phyloP scores from a whole-genome alignment of 441 rosid genomes.

The Mallotus japonicus region DNA sequence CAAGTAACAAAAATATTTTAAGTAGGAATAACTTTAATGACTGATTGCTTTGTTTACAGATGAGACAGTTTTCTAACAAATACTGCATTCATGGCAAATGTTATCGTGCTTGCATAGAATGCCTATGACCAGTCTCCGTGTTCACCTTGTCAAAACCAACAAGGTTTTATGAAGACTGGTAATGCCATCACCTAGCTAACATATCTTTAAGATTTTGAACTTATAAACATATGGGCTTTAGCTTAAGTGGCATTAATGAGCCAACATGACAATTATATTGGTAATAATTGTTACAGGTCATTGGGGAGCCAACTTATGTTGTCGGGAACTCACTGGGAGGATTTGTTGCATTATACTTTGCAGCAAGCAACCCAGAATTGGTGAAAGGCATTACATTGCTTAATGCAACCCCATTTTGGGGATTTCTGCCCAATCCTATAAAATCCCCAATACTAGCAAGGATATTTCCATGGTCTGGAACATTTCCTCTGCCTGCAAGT shows the following conservation, averaged over 20 bases:
- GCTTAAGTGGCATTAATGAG: background rate
- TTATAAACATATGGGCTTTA: background rate
- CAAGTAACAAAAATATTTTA: no score
- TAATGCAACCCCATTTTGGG: slow-evolving; percentile 97
- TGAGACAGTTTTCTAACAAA: no score
- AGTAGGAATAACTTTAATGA: no score
- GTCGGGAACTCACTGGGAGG: slow-evolving; percentile 97
- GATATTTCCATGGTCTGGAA: slow-evolving; percentile 83
- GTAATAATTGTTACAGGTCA: slow-evolving; percentile 47
- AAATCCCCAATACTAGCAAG: slow-evolving; percentile 70
- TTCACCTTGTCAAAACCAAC: background rate
- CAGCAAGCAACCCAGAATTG: slow-evolving; percentile 72
- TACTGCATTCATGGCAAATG: no score
- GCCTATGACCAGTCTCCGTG: background rate
- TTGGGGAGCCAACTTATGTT: slow-evolving; percentile 83
- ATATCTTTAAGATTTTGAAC: background rate
- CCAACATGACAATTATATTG: background rate
- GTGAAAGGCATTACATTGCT: slow-evolving; percentile 90
- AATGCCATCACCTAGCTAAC: background rate
- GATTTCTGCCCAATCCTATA: slow-evolving; percentile 78
- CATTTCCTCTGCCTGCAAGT: slow-evolving; percentile 74
- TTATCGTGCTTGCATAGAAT: background rate
- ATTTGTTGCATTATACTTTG: slow-evolving; percentile 73
- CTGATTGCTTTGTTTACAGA: no score
- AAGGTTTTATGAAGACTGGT: background rate